A percentile compares a stretch with the other conserved stretches of the same genome.
Evolutionary conservation across 179 eudicot genomes (phyloP).

Genomic region (Pouteria campechiana): DNA sequence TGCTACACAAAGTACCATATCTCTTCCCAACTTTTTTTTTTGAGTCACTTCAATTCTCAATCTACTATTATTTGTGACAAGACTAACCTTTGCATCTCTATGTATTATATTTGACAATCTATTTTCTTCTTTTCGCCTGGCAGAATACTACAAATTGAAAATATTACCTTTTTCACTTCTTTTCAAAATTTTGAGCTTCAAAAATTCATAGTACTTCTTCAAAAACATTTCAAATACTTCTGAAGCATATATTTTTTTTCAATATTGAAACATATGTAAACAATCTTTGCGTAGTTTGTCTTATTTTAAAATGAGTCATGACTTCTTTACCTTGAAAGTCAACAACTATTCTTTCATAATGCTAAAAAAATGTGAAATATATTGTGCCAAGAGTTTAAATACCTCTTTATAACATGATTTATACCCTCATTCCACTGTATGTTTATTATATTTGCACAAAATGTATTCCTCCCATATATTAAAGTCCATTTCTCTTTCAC

Average conservation of each 20-base stretch:
- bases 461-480: conserved; percentile 12
- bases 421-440: conserved; percentile 16
- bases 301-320: conserved; percentile 5
- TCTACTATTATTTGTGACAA: too few relatives aligned
- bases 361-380: conserved; percentile 10
- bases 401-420: conserved; percentile 4
- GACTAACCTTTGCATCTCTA: too few relatives aligned
- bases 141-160: too few relatives aligned
- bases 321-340: conserved; percentile 10
- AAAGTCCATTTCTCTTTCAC: conserved; percentile 19
- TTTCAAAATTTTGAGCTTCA: too few relatives aligned
- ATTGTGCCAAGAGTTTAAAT: conserved; percentile 7
- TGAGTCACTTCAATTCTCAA: too few relatives aligned
- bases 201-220: background rate
- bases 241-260: conserved; percentile 10
- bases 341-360: conserved; percentile 13
- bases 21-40: too few relatives aligned
- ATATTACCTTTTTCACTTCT: too few relatives aligned
- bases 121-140: too few relatives aligned
- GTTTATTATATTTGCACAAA: conserved; percentile 14
- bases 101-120: conserved; percentile 10
- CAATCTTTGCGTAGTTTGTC: conserved; percentile 4
- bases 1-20: too few relatives aligned
- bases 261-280: conserved; percentile 2
- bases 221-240: conserved; percentile 8